Evolutionary conservation across 108 stramenopile genomes (phyloP), one percentile per base, ranked within the genome.

Genomic region (Skeletonema tropicum): DNA sequence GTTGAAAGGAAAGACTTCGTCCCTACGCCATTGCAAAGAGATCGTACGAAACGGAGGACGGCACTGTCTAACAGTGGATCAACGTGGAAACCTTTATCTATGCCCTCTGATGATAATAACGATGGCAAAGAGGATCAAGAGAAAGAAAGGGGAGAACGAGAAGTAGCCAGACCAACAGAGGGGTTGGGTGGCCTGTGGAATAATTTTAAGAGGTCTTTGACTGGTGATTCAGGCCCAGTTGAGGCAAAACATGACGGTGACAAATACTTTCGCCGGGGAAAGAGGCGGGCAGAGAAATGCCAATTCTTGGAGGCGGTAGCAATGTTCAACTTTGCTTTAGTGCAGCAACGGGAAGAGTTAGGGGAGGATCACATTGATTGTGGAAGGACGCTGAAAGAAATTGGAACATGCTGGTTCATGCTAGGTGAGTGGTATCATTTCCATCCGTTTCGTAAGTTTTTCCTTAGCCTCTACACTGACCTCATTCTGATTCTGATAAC

Each of bases 381-480:
- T 33, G 73, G 48, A 23, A 36, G 61, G 11, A 74, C 73, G 6
- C 31, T 74, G 33, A 67, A 68, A 58, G 73, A 74, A 38, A 74
- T 74, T 26, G 73, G 73, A 35, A n/a, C 38, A 4, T 66, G 64
- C 39, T 74, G 66, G 73, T 57, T 74, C 41, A 67, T 68, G 49
- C 36, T 74, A 10, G 73, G 66, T 5, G 73, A 74, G 31, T 29
- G 57, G 19, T 67, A 68, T n/a, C n/a, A n/a, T n/a, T 85, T 95
- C 94, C 88, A 97, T 90, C 6, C 98, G 84, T 57, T 81, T 57
- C 64, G 72, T 72, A 60, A 98, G 68, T 33, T 83, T 67, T 57
- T 96, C 96, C 67, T 91, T 88, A 30, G 92, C 94, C 52, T 85
- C 87, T 55, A 87, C 88, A 45, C 91, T 77, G 21, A 98, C 66